A percentile compares a stretch with the other conserved stretches of the same genome.
phyloP scores from a whole-genome alignment of 108 stramenopile species.

The Fistulifera pelliculosa region DNA sequence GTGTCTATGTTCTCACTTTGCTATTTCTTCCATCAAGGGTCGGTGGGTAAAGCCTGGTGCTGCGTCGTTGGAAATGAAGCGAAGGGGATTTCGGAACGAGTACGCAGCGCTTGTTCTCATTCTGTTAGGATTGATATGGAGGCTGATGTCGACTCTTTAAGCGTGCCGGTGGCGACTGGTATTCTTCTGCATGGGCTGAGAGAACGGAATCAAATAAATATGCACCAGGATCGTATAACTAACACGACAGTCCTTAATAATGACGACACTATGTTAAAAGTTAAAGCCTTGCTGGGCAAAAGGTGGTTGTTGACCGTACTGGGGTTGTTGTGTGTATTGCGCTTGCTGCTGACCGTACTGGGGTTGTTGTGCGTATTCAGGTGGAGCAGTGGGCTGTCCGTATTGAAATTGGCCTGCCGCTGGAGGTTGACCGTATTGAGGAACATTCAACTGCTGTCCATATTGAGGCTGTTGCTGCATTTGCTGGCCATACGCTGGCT shows the following conservation, averaged over 20 bases:
- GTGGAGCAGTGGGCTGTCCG: constrained; percentile 15
- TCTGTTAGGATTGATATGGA: constrained; percentile 49
- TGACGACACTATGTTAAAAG: neutral
- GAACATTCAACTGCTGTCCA: constrained; percentile 37
- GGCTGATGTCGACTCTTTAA: constrained; percentile 55
- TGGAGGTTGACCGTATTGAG: constrained; percentile 13
- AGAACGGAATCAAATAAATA: constrained; percentile 7
- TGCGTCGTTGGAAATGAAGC: constrained; percentile 72
- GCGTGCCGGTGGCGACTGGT: constrained; percentile 57
- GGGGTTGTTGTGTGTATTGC: constrained; percentile 15
- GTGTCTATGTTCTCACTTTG: too few species aligned
- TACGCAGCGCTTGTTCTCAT: constrained; percentile 33
- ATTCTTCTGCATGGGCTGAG: constrained; percentile 63
- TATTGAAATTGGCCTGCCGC: constrained; percentile 13
- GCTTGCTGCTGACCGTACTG: constrained; percentile 27
- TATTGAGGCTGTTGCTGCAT: constrained; percentile 39
- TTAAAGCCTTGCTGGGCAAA: neutral
- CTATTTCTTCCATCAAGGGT: neutral
- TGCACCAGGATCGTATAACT: neutral
- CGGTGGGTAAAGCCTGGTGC: constrained; percentile 35
- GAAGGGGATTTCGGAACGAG: constrained; percentile 44
- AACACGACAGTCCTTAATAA: neutral
- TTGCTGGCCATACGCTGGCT: constrained; percentile 27
- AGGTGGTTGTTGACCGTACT: constrained; percentile 22
- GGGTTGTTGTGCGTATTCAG: constrained; percentile 11